Percentiles rank a stretch among this genome's conserved stretches.
Conservation (phyloP, 202 grass and related monocot species). For the Zoysia matrella region DNA sequence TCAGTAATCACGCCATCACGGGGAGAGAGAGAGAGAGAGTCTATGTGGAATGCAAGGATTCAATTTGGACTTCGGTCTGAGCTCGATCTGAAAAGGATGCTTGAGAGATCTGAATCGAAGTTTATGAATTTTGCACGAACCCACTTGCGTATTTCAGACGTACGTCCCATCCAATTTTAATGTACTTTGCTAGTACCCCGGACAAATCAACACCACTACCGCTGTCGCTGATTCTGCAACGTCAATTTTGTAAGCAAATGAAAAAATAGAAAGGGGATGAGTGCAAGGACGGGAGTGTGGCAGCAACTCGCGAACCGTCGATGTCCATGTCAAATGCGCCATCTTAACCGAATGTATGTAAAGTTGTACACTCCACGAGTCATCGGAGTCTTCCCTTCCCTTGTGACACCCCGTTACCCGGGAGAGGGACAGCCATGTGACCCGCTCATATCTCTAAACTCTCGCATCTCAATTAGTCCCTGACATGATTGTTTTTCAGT, state of each 20-base stretch:
- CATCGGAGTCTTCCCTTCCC: background rate
- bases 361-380: constrained; percentile 31
- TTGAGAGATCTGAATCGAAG: background rate
- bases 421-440: constrained; percentile 60
- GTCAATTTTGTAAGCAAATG: background rate
- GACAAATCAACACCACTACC: background rate
- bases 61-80: background rate
- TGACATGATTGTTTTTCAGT: constrained; percentile 46
- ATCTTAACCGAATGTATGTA: constrained; percentile 53
- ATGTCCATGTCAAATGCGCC: constrained; percentile 43
- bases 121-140: background rate
- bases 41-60: background rate
- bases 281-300: background rate
- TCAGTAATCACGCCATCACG: background rate
- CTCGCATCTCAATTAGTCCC: constrained; percentile 43
- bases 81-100: constrained; percentile 20
- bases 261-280: background rate
- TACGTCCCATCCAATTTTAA: no score
- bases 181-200: no score
- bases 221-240: background rate
- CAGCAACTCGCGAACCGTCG: background rate
- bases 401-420: constrained; percentile 32
- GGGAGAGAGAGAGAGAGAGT: background rate
- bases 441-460: constrained; percentile 36
- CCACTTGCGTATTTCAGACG: background rate